These are phyloP conservation scores for Colletotrichum eremochloae DNA, from an alignment of 2,329 filamentous ascomycete genomes.

Conservation along the genomic window DNA sequence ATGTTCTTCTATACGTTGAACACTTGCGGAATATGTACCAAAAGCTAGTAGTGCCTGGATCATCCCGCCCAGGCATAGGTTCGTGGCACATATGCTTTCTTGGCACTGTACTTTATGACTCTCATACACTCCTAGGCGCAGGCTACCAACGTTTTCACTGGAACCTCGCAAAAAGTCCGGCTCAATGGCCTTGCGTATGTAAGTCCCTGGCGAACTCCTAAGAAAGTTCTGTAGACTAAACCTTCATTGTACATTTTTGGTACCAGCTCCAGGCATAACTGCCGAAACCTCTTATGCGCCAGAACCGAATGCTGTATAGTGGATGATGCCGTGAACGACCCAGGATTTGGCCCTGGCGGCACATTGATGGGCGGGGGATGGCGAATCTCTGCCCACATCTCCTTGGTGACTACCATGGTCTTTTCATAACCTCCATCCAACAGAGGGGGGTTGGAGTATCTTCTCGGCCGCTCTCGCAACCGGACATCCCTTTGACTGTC, in stretches of 20 bases:
- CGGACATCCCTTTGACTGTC: neutral
- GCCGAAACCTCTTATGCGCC: conserved; percentile 24
- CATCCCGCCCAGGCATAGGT: neutral
- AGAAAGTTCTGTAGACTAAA: neutral
- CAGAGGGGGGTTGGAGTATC: neutral
- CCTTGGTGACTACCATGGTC: neutral
- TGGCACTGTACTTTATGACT: neutral
- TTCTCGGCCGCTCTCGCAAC: conserved; percentile 1
- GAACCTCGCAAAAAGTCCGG: neutral
- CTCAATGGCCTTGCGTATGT: neutral
- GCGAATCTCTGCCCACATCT: neutral
- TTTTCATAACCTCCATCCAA: neutral
- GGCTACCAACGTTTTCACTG: neutral
- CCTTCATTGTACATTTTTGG: neutral
- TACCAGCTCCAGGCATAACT: neutral
- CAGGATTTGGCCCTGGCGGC: conserved; percentile 17
- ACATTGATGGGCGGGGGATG: neutral
- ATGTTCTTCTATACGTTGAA: neutral
- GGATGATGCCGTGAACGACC: conserved; percentile 14
- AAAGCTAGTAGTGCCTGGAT: conserved; percentile 1
- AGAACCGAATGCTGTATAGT: conserved; percentile 17
- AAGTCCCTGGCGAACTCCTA: neutral
- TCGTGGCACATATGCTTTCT: conserved; percentile 11
- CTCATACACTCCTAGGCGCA: neutral
- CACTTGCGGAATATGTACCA: neutral